Base-by-base conservation (phyloP, 164 flowering plant genomes). In the Pachysandra terminalis region DNA sequence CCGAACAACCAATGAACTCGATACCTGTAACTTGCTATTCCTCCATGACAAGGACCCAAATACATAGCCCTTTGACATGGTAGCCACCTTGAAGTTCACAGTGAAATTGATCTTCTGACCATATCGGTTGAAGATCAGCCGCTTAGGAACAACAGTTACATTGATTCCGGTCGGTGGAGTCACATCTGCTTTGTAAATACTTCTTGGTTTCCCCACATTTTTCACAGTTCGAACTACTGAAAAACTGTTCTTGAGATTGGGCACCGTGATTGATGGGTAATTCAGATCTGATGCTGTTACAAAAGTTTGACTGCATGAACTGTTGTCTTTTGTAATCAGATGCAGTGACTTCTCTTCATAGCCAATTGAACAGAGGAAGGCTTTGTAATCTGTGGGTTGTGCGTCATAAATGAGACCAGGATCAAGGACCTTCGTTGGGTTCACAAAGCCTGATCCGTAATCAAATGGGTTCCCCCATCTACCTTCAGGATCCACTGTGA, bases 341-440 rank as follows among this genome's bases (percentile, higher is more conserved):
- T 69, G 80, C 37, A 90, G 70, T 14, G 79, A 73, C 64, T 70
- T 71, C 66, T 78, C 72, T 37, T 78, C 83, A 55, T 85, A 87
- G 27, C 88, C 90, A 37, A 86, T 72, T n/a, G 93, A 85, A 64
- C 96, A 90, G 19, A 90, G 91, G 74, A 90, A 90, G 7, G 68
- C 71, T 70, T 73, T 81, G 76, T 83, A 85, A 68, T 88, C 93
- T 24, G 32, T 8, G 0, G 85, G 75, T 48, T 72, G 60, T n/a
- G 78, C 67, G 64, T 90, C 96, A 45, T 90, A 90, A 68, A 90
- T 26, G 15, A 90, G 89, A 27, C 96, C 96, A 40, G 96, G 93
- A 72, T 87, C 78, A 49, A 88, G 86, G 61, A 81, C 89, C 70
- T 71, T 72, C 28, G 65, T 77, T 12, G 93, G 93, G 61, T 81